Conservation (phyloP, 345 rosid genomes). For the Corchorus olitorius region DNA sequence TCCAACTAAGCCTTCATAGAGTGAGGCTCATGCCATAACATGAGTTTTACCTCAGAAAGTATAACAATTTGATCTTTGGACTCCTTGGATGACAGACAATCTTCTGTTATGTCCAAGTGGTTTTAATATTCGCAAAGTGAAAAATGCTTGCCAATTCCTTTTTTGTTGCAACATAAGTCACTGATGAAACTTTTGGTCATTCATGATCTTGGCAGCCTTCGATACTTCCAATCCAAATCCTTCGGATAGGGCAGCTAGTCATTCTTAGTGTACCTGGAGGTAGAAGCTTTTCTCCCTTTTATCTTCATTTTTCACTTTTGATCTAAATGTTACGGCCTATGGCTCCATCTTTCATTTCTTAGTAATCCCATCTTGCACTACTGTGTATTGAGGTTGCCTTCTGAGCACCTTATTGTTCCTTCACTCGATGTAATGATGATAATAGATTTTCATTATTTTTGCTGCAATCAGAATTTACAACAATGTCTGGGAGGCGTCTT, state of each 20-base stretch:
- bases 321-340: not conserved
- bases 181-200: slow-evolving; percentile 14
- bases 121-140: not conserved
- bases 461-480: slow-evolving; percentile 72
- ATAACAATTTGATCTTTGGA: not conserved
- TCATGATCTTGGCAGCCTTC: slow-evolving; percentile 73
- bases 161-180: not conserved
- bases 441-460: slow-evolving; percentile 15
- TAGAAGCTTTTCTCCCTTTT: slow-evolving; percentile 31
- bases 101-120: not conserved
- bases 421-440: not conserved
- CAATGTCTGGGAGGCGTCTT: slow-evolving; percentile 99
- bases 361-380: not conserved
- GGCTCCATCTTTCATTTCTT: slow-evolving; percentile 6
- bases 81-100: not conserved
- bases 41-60: not conserved
- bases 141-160: not conserved
- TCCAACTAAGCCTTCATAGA: not conserved
- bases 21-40: not conserved
- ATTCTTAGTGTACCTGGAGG: slow-evolving; percentile 97
- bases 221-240: slow-evolving; percentile 87
- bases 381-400: not conserved
- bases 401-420: not conserved
- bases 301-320: slow-evolving; percentile 2
- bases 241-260: slow-evolving; percentile 87